These are phyloP conservation scores for Jackrogersella multiformis DNA, from an alignment of 495 filamentous ascomycete genomes.

Conservation along the genomic window DNA sequence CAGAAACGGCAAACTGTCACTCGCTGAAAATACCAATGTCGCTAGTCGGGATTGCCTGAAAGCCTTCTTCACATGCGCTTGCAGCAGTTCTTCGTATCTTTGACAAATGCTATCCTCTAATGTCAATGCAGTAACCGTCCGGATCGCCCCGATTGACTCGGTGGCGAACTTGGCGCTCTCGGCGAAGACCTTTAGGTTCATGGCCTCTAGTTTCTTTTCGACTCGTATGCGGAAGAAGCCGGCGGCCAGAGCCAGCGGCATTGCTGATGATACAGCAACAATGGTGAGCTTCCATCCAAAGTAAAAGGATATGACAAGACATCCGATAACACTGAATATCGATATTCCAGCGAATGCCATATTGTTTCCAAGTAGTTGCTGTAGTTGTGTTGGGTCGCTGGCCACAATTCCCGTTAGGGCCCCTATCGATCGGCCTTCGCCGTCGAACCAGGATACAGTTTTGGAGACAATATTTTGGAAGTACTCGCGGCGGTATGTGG, in stretches of 20 bases:
- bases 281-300: conserved; percentile 68
- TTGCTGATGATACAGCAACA: conserved; percentile 57
- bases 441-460: conserved; percentile 66
- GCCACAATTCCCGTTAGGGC: conserved; percentile 61
- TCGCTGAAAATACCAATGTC: conserved; percentile 60
- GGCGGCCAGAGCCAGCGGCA: conserved; percentile 60
- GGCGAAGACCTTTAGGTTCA: conserved; percentile 61
- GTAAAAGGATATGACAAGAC: conserved; percentile 60
- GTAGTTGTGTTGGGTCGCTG: conserved; percentile 67
- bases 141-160: conserved; percentile 64
- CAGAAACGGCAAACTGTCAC: conserved; percentile 61
- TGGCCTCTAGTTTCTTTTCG: conserved; percentile 62
- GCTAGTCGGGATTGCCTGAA: conserved; percentile 62
- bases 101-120: conserved; percentile 61
- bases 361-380: conserved; percentile 69
- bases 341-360: conserved; percentile 62
- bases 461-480: conserved; percentile 66
- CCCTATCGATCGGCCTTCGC: conserved; percentile 59
- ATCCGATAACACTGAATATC: conserved; percentile 59
- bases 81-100: conserved; percentile 60
- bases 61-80: conserved; percentile 60
- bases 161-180: conserved; percentile 66
- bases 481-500: conserved; percentile 66
- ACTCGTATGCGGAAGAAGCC: conserved; percentile 63
- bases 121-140: conserved; percentile 65